Evolutionary conservation across 768 basidiomycete species (phyloP), one percentile per base, ranked within the genome.

Genomic region (Megacollybia marginata): DNA sequence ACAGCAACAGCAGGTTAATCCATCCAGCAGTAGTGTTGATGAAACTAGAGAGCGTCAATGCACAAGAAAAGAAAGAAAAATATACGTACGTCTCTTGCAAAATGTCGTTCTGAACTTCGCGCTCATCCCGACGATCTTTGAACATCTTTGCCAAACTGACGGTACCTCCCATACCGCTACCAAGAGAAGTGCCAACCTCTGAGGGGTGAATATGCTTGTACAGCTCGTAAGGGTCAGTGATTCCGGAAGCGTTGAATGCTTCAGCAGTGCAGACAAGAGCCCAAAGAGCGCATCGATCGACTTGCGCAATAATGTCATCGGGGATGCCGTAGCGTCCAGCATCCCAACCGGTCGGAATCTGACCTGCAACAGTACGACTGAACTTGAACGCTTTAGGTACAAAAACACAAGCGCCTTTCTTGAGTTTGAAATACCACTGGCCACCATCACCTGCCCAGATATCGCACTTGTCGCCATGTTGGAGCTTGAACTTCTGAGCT

Each of bases 1-100:
- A 99, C 67, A 99, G 70, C 3, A 99, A 76, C 13, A 99, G 74
- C 31, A 99, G 66, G 66, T 99, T 98, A 61, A 98, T 78, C 96
- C 96, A 99, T 43, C 95, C 95, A 51, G 95, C 94, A 40, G 93
- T 93, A 2, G 93, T 97, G 69, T 98, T 99, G 74, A 99, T 99
- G 78, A 98, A 99, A 32, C 92, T 94, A 55, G 9, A 23, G 48
- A 34, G 42, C 2, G 23, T 59, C 34, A 19, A 47, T 28, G 16
- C 20, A 34, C 2, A 49, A 43, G 13, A 35, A 40, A n/a, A 47
- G 15, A 18, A 28, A 28, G 16, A 28, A 44, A 31, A n/a, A 9
- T 31, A 2, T 1, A 76, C 90, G 62, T 58, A 92, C 88, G 96
- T 98, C 68, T 99, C 96, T 67, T 98, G 96, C 40, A 99, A 74